phyloP scores from a whole-genome alignment of 208 protist genomes.

The Leishmania arabica region DNA sequence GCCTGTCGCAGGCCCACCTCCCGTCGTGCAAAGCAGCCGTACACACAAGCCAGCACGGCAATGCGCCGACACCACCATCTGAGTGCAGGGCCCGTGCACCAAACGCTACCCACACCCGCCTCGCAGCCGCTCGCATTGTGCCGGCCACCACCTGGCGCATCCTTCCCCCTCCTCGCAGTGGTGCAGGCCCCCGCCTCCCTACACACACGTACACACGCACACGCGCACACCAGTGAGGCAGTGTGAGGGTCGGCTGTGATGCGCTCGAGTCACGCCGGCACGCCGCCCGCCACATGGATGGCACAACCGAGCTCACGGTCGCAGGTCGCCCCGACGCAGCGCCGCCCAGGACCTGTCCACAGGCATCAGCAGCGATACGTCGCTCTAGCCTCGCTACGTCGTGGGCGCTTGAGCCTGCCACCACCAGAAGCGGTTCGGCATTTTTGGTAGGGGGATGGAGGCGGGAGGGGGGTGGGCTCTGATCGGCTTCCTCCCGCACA shows the following conservation, averaged over 20 bases:
- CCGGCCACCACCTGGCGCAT: too few relatives aligned
- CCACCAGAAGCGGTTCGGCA: background rate
- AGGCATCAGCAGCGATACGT: background rate
- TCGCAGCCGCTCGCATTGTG: too few relatives aligned
- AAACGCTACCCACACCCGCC: background rate
- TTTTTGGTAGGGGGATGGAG: background rate
- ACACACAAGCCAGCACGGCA: background rate
- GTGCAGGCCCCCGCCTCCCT: too few relatives aligned
- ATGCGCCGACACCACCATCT: background rate
- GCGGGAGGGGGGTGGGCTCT: too few relatives aligned
- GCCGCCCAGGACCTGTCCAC: background rate
- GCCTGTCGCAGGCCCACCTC: background rate
- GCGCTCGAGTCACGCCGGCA: background rate
- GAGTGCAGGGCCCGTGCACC: background rate
- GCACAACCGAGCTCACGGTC: background rate
- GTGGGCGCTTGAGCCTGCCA: background rate
- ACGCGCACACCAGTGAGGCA: background rate
- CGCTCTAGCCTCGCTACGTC: background rate
- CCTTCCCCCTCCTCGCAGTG: too few relatives aligned
- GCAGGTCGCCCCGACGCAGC: background rate
- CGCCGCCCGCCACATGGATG: too few relatives aligned
- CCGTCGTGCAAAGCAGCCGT: background rate
- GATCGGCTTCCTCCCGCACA: too few relatives aligned
- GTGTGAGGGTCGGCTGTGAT: background rate
- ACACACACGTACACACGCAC: too few relatives aligned